Evolutionary conservation across 2,329 filamentous ascomycete genomes (phyloP).

Genomic region (Arthrinium phaeospermum): DNA sequence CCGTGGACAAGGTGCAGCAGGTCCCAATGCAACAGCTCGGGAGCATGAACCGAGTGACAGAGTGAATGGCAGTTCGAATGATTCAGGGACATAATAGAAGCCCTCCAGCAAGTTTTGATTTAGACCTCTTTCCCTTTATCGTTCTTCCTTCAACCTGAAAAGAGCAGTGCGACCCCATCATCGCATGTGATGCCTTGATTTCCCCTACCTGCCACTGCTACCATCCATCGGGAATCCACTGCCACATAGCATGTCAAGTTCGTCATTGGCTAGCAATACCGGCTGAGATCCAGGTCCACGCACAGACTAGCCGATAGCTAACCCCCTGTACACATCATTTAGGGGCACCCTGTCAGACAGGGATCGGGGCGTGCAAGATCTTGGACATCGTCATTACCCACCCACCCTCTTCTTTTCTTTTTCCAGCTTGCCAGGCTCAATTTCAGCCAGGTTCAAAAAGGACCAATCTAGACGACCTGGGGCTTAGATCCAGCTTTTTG

Average conservation of each 20-base stretch:
- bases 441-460: constrained; percentile 10
- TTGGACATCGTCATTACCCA: constrained; percentile 18
- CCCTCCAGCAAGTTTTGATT: neutral
- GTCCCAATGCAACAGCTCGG: neutral
- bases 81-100: neutral
- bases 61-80: neutral
- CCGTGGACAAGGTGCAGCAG: neutral
- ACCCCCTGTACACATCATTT: constrained; percentile 13
- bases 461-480: constrained; percentile 7
- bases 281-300: constrained; percentile 11
- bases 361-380: constrained; percentile 12
- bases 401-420: constrained; percentile 5
- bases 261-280: constrained; percentile 12
- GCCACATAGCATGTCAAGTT: neutral
- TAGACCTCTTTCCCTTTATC: neutral
- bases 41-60: neutral
- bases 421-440: constrained; percentile 2
- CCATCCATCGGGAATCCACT: neutral
- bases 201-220: neutral
- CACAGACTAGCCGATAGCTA: neutral
- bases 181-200: constrained; percentile 14
- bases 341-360: constrained; percentile 2
- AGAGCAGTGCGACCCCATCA: neutral
- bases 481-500: neutral
- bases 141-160: neutral